phyloP scores from a whole-genome alignment of 2,329 filamentous ascomycete species.

The Paecilomyces fulvus region DNA sequence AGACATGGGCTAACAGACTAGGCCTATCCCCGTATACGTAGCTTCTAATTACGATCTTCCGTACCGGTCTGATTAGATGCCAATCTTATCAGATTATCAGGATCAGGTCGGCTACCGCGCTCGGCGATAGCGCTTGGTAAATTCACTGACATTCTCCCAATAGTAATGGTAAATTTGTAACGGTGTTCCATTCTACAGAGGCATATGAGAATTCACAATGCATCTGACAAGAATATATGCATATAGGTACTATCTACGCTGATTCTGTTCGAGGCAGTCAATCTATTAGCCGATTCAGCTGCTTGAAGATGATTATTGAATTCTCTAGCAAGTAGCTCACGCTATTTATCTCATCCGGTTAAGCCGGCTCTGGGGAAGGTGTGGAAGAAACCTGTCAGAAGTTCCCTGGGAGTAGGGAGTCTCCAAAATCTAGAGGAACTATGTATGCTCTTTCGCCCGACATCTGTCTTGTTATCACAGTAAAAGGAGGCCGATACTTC shows the following conservation, averaged over 20 bases:
- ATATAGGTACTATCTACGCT: background rate
- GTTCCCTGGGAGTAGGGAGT: no score
- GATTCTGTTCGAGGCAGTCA: no score
- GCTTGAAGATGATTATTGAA: no score
- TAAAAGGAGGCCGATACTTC: background rate
- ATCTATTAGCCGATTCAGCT: no score
- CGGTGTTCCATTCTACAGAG: background rate
- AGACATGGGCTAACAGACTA: background rate
- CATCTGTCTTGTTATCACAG: no score
- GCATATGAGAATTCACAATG: background rate
- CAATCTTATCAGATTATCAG: background rate
- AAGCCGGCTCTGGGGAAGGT: no score
- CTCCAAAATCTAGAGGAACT: no score
- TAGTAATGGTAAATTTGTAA: background rate
- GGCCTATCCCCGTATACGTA: background rate
- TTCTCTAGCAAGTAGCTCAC: no score
- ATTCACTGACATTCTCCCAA: background rate
- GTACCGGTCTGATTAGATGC: background rate
- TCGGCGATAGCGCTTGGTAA: background rate
- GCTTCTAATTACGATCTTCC: background rate
- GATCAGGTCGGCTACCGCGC: background rate
- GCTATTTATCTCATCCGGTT: no score
- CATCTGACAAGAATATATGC: background rate
- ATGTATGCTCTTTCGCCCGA: no score
- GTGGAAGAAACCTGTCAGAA: no score